A percentile compares a stretch with the other conserved stretches of the same genome.
Conservation (phyloP, 2,329 filamentous ascomycete genomes). For the Cadophora luteo-olivacea region DNA sequence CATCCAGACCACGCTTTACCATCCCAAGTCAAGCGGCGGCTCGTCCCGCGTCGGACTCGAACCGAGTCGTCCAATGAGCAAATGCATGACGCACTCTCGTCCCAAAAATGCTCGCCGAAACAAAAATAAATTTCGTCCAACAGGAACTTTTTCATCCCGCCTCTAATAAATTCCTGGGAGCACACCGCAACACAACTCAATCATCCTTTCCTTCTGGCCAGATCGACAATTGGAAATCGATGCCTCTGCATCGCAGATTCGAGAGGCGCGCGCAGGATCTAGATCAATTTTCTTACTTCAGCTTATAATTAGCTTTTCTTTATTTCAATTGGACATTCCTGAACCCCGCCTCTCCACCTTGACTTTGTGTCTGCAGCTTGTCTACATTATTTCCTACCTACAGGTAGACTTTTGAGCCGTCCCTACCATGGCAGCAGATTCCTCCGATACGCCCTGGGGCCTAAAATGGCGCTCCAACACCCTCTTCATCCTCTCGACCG, state of each 20-base stretch:
- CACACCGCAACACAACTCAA: neutral
- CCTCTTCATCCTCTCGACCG: slow-evolving; percentile 63
- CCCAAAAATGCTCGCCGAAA: slow-evolving; percentile 4
- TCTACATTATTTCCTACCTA: neutral
- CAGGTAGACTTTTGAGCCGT: neutral
- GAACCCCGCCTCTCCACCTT: slow-evolving; percentile 8
- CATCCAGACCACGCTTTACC: neutral
- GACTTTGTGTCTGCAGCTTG: neutral
- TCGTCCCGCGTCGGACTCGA: slow-evolving; percentile 11
- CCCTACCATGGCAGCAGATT: slow-evolving; percentile 21
- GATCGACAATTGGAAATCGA: neutral
- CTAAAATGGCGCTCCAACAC: slow-evolving; percentile 61
- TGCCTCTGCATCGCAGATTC: neutral
- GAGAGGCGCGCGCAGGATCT: neutral
- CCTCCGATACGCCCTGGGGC: slow-evolving; percentile 19
- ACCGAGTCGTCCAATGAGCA: slow-evolving; percentile 3
- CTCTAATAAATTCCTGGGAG: neutral
- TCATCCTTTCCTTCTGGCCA: neutral
- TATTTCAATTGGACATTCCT: neutral
- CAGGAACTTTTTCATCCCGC: slow-evolving; percentile 13
- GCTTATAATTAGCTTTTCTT: neutral
- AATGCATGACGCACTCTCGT: slow-evolving; percentile 11
- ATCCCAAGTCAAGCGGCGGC: slow-evolving; percentile 14
- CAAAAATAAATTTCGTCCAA: neutral
- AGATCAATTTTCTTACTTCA: neutral